Evolutionary conservation across 1,139 yeast species (phyloP).

Genomic region (Sporopachydermia cereana): DNA sequence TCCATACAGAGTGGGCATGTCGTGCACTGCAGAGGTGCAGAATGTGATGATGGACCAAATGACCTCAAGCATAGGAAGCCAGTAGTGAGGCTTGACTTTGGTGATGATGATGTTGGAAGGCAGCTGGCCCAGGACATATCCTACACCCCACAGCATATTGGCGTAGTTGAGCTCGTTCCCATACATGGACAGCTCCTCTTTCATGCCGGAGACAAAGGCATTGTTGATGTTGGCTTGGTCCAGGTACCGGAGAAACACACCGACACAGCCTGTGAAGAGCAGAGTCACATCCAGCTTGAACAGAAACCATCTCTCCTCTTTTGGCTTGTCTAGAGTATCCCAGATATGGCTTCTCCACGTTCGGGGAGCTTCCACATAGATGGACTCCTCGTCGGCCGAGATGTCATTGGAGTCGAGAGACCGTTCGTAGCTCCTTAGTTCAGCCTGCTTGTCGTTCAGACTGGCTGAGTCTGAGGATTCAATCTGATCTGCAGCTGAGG

Average conservation of each 20-base stretch:
- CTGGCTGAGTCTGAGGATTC: too few relatives aligned
- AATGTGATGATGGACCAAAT: constrained; percentile 48
- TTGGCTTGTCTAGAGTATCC: constrained; percentile 22
- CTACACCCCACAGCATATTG: constrained; percentile 44
- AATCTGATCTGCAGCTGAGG: too few relatives aligned
- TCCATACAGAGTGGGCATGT: constrained; percentile 38
- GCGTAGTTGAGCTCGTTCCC: constrained; percentile 44
- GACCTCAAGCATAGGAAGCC: constrained; percentile 41
- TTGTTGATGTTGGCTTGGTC: constrained; percentile 28
- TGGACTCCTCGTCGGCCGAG: neutral
- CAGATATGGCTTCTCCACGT: constrained; percentile 14
- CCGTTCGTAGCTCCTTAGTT: too few relatives aligned
- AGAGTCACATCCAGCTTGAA: constrained; percentile 22
- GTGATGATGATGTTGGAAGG: constrained; percentile 46
- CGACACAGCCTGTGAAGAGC: constrained; percentile 20
- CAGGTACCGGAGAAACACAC: constrained; percentile 23
- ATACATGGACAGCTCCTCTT: constrained; percentile 38
- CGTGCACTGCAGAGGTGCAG: constrained; percentile 34
- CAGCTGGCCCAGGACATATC: constrained; percentile 47
- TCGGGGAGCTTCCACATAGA: neutral
- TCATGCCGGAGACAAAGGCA: constrained; percentile 55
- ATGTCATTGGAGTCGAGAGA: neutral
- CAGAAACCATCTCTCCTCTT: constrained; percentile 19
- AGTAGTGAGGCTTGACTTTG: constrained; percentile 40
- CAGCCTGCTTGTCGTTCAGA: too few relatives aligned